Base-by-base conservation (phyloP, 225 moss, liverwort and hornwort species). In the Polytrichum formosum region DNA sequence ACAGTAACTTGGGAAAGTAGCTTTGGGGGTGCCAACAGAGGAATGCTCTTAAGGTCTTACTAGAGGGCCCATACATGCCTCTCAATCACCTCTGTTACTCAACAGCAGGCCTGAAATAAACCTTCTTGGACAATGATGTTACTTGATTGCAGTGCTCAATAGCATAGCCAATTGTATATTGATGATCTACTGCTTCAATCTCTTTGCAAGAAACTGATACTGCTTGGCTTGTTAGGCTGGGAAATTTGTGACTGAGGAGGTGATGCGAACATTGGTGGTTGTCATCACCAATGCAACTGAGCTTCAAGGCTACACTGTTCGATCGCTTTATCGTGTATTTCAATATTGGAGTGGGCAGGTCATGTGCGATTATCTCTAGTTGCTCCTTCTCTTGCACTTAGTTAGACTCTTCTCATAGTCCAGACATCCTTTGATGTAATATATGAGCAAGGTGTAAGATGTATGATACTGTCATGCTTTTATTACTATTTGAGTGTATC, bases 301-400 rank as follows among this genome's bases (percentile, higher is more conserved):
- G 28, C 84, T 97, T 60, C 97, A 94, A 70, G 97, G 94, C 66
- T 97, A 91, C 72, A 68, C 82, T 64, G 97, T 94, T 75, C 80
- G 92, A 75, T 67, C 84, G 46, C 76, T 97, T 5, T 90, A 91
- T 77, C 83, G 86, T 31, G 72, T 82, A 62, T 91, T 97, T 78
- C 63, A 74, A 60, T 59, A 75, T 6, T 97, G 97, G 97, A 78
- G 63, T 81, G 97, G 91, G 55, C 94, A 97, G 92, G 97, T 98
- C 70, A 17, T 18, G 23, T 18, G 18, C 25, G 2, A 37, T 62
- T 25, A 70, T 31, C 31, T 5, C 17, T 30, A 3, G 5, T 28
- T 13, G n/a, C 23, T 70, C 5, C 23, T 70, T 70, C 21, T 58
- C 16, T 13, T 46, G 46, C 46, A 46, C 10, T 46, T 46, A 16